A percentile compares a stretch with the other conserved stretches of the same genome.
Evolutionary conservation across 768 basidiomycete genomes (phyloP).

Genomic region (Lanmaoa rubissima): DNA sequence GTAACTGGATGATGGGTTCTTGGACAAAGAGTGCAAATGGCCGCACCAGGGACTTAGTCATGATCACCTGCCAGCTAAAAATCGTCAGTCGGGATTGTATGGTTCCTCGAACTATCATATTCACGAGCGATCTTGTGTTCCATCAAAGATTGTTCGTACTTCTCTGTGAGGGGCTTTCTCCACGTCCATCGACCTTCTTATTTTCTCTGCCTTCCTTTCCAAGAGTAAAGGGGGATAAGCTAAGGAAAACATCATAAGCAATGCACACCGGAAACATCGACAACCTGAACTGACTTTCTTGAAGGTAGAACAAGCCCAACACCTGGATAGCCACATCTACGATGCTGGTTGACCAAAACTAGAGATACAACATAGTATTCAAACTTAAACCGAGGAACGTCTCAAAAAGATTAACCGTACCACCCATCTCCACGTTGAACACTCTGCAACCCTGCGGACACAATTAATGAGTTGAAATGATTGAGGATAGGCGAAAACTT

Average conservation of each 20-base stretch:
- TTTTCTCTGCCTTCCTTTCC: slow-evolving; percentile 48
- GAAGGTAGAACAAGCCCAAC: slow-evolving; percentile 53
- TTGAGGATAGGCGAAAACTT: slow-evolving; percentile 2
- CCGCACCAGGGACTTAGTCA: slow-evolving; percentile 55
- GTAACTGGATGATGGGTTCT: slow-evolving; percentile 67
- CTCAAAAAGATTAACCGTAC: slow-evolving; percentile 32
- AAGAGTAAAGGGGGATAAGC: slow-evolving; percentile 35
- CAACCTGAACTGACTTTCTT: slow-evolving; percentile 51
- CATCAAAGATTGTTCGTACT: slow-evolving; percentile 50
- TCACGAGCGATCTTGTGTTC: slow-evolving; percentile 41
- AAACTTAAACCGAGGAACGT: neutral
- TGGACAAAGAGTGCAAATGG: slow-evolving; percentile 61
- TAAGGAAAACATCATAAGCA: slow-evolving; percentile 17
- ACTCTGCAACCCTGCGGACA: slow-evolving; percentile 48
- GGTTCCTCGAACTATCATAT: slow-evolving; percentile 14
- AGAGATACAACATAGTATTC: neutral
- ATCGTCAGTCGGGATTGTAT: neutral
- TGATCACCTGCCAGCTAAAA: slow-evolving; percentile 49
- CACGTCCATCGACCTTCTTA: slow-evolving; percentile 44
- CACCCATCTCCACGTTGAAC: slow-evolving; percentile 72
- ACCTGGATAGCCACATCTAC: slow-evolving; percentile 53
- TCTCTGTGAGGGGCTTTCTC: slow-evolving; percentile 42
- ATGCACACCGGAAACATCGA: neutral
- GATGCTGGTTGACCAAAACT: slow-evolving; percentile 71
- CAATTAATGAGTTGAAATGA: neutral